A percentile compares a stretch with the other conserved stretches of the same genome.
phyloP scores from a whole-genome alignment of 768 basidiomycete species.

The Ramaria sp. region DNA sequence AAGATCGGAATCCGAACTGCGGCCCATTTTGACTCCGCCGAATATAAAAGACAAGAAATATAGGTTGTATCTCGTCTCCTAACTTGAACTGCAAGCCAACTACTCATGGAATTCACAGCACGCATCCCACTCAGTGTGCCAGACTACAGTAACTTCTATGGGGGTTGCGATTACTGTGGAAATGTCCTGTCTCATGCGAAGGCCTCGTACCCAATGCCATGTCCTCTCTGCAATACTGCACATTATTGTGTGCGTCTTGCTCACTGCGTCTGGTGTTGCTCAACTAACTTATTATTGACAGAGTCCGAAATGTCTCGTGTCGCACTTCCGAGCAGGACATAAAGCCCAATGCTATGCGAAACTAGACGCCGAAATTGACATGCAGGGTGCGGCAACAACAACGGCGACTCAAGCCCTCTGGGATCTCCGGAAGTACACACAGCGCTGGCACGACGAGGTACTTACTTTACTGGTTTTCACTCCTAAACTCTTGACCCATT shows the following conservation, averaged over 20 bases:
- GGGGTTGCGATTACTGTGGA: neutral
- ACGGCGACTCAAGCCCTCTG: neutral
- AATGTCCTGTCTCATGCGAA: neutral
- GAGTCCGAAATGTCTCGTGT: neutral
- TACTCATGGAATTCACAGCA: too few relatives aligned
- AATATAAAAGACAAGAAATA: too few relatives aligned
- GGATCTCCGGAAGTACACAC: neutral
- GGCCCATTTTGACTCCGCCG: too few relatives aligned
- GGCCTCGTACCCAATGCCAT: neutral
- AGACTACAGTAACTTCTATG: constrained; percentile 3
- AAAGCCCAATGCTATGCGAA: neutral
- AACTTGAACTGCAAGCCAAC: too few relatives aligned
- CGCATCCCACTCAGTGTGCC: neutral
- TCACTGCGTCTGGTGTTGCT: neutral
- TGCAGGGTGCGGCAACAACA: neutral
- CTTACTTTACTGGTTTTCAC: too few relatives aligned
- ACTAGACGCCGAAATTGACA: neutral
- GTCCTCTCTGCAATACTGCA: neutral
- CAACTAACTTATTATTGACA: neutral
- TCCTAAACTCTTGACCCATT: too few relatives aligned
- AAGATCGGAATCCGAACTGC: too few relatives aligned
- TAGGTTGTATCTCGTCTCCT: too few relatives aligned
- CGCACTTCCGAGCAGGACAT: neutral
- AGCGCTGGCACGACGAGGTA: constrained; percentile 6
- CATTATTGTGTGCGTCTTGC: constrained; percentile 3